Percentiles rank a stretch among this genome's conserved stretches.
phyloP scores from a whole-genome alignment of 169 alveolate genomes.

The Cryptosporidium ubiquitum region DNA sequence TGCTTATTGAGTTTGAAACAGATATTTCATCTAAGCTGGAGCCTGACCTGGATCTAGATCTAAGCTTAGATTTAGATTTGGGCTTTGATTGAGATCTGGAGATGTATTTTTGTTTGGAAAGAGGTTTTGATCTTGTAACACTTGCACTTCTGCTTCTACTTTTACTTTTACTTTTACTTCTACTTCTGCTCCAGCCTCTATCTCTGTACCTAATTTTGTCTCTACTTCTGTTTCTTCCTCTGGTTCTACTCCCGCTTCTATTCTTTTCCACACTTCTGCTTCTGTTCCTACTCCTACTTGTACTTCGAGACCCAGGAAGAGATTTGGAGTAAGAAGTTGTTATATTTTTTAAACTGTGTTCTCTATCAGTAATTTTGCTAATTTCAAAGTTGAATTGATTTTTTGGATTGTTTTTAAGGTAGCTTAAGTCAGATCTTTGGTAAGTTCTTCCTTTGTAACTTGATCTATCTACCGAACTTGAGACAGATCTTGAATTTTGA shows the following conservation, averaged over 20 bases:
- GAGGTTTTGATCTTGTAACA: constrained; percentile 72
- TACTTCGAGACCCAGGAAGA: background rate
- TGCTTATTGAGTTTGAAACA: background rate
- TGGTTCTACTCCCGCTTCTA: background rate
- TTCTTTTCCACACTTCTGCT: background rate
- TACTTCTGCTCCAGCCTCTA: too few species aligned
- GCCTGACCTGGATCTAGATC: background rate
- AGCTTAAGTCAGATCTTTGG: background rate
- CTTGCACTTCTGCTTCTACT: constrained; percentile 58
- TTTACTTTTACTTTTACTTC: background rate
- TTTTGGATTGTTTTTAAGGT: too few species aligned
- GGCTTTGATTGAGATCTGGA: constrained; percentile 45
- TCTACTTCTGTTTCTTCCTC: background rate
- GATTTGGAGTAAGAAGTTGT: background rate
- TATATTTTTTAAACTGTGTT: too few species aligned
- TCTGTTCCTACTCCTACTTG: background rate
- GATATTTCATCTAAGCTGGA: background rate
- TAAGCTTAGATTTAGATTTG: constrained; percentile 47
- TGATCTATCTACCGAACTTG: background rate
- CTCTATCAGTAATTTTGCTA: background rate
- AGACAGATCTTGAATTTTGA: background rate
- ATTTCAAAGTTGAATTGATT: too few species aligned
- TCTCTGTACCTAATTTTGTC: background rate
- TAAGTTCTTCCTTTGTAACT: background rate
- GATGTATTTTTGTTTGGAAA: background rate